These are phyloP conservation scores for Tetrapyrgos nigripes DNA, from an alignment of 1,284 basidiomycete genomes.

Conservation along the genomic window DNA sequence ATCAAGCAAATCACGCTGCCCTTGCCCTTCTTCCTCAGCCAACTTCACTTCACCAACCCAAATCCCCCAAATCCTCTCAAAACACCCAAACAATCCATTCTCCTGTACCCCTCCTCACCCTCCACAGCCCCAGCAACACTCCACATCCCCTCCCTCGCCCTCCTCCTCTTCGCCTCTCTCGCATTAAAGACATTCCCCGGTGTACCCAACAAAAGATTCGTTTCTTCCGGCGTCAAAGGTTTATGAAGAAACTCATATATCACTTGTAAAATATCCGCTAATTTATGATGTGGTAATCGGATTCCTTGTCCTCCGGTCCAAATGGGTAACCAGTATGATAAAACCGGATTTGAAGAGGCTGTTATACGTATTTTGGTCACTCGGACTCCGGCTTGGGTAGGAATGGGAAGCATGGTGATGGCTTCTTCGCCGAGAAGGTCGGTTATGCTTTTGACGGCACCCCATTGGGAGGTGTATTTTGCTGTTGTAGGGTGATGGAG, in stretches of 20 bases:
- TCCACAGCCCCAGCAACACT: conserved; percentile 10
- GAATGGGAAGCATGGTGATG: conserved; percentile 8
- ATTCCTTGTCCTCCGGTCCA: conserved; percentile 7
- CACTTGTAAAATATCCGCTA: conserved; percentile 8
- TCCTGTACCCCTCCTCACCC: conserved; percentile 15
- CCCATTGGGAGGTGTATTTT: conserved; percentile 9
- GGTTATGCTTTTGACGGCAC: conserved; percentile 6
- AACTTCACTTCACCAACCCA: conserved; percentile 11
- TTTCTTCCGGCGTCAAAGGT: conserved; percentile 12
- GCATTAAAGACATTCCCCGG: conserved; percentile 17
- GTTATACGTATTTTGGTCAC: conserved; percentile 6
- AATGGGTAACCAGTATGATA: conserved; percentile 11
- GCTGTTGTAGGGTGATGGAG: conserved; percentile 8
- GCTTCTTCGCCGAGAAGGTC: conserved; percentile 10
- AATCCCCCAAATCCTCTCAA: conserved; percentile 16
- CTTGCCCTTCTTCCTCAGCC: neutral
- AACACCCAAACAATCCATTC: conserved; percentile 15
- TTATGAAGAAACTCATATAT: conserved; percentile 11
- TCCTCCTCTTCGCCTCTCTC: conserved; percentile 5
- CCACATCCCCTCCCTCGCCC: conserved; percentile 13
- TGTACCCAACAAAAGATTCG: conserved; percentile 10
- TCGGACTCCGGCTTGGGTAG: neutral
- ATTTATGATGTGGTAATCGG: conserved; percentile 4
- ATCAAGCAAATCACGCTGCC: too few relatives aligned
- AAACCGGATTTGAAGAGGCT: conserved; percentile 2